Conservation (phyloP, 768 basidiomycete genomes). For the Mycena leptocephala region DNA sequence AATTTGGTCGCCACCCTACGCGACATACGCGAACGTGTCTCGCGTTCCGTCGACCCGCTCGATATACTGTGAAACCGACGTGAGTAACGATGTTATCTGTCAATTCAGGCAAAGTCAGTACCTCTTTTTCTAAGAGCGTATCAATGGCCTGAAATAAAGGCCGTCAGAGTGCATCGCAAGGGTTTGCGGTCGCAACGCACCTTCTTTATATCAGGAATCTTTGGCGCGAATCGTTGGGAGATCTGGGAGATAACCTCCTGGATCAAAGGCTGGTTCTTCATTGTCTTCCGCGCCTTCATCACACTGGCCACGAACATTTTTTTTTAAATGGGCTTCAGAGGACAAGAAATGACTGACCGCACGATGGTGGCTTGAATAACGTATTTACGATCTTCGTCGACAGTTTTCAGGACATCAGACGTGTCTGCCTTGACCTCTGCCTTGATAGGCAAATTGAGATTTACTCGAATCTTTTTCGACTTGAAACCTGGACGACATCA, state of each 20-base stretch:
- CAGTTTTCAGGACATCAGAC: conserved; percentile 91
- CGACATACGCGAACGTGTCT: conserved; percentile 65
- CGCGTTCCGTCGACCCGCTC: conserved; percentile 94
- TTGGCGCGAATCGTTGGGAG: conserved; percentile 90
- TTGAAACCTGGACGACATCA: conserved; percentile 76
- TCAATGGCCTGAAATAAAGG: conserved; percentile 89
- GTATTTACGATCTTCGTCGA: conserved; percentile 98
- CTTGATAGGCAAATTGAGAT: conserved; percentile 94
- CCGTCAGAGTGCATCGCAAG: conserved; percentile 30
- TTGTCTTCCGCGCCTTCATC: conserved; percentile 96
- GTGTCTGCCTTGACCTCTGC: conserved; percentile 95
- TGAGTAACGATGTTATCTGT: background rate
- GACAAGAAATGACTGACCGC: conserved; percentile 60
- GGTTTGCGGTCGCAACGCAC: conserved; percentile 54
- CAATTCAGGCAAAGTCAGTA: background rate
- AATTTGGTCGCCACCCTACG: background rate
- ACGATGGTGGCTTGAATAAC: conserved; percentile 97
- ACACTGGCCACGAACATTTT: too few species aligned
- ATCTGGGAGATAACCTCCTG: conserved; percentile 94
- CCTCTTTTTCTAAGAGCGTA: conserved; percentile 92
- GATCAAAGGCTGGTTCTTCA: conserved; percentile 94
- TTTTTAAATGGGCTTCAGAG: background rate
- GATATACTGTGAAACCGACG: conserved; percentile 69
- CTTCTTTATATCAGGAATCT: conserved; percentile 98
- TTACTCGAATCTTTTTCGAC: conserved; percentile 94